These are phyloP conservation scores for Corchorus olitorius DNA, from an alignment of 345 rosid genomes.

Conservation along the genomic window DNA sequence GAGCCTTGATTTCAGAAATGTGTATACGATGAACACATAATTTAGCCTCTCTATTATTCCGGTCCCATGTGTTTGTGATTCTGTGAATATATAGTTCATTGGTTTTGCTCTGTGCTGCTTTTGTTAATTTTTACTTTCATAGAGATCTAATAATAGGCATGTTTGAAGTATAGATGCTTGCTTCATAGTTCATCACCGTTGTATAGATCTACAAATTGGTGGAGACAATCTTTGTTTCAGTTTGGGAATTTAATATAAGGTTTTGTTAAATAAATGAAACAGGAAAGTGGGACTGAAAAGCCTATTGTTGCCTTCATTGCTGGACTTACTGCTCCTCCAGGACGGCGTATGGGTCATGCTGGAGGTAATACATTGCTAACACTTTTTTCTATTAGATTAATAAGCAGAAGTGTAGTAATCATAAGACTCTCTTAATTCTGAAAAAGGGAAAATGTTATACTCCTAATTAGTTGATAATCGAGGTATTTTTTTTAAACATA, in stretches of 20 bases:
- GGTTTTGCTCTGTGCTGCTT: background rate
- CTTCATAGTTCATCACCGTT: background rate
- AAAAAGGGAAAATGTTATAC: background rate
- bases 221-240: background rate
- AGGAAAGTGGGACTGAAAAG: constrained; percentile 95
- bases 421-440: background rate
- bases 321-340: constrained; percentile 97
- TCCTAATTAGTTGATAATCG: background rate
- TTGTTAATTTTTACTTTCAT: background rate
- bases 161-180: background rate
- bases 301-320: constrained; percentile 97
- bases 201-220: background rate
- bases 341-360: constrained; percentile 99
- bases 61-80: background rate
- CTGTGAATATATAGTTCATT: background rate
- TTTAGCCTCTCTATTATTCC: background rate
- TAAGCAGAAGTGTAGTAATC: background rate
- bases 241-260: background rate
- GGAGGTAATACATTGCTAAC: constrained; percentile 62
- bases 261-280: constrained; percentile 34
- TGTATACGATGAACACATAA: background rate
- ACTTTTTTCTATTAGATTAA: background rate
- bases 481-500: background rate
- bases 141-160: background rate
- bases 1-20: background rate